Base-by-base conservation (phyloP, 2,329 filamentous ascomycete genomes). In the Colletotrichum melonis region DNA sequence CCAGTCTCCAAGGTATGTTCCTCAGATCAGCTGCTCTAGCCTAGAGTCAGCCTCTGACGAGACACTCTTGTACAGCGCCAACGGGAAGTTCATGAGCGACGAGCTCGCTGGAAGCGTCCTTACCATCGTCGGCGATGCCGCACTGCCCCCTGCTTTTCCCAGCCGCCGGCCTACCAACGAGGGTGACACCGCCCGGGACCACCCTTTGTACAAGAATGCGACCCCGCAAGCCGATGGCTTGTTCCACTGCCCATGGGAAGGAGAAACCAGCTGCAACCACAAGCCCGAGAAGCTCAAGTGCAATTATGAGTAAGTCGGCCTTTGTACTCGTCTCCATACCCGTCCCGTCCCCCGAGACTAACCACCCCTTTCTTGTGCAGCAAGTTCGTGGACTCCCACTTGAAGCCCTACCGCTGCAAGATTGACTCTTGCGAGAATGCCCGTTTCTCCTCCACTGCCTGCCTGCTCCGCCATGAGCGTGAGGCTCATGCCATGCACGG, bases 341-440 rank as follows among this genome's bases (percentile, higher is more conserved):
- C 2, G 4, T 14, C 19, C 46, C 19, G 63, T 19, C 24, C 57
- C 22, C 52, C 46, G 22, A 14, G 67, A 77, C 80, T 82, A 74
- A 80, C 76, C 22, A 69, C 76, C 79, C 72, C 74, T 46, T 60
- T 64, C 35, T 38, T 35, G 55, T 64, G 62, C 81, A 98, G 95
- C 89, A 98, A 98, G 89, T 98, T 97, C 79, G 92, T 98, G 77
- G 96, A 98, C 84, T 98, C 96, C 32, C 96, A 98, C 85, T 84
- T 98, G 80, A 98, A 97, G 89, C 96, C 96, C 19, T 98, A 98
- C 86, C 92, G 94, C 74, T 98, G 96, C 92, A 97, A 97, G 90
- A 89, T 93, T 76, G 88, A 92, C 75, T 90, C 91, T 28, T 98
- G 96, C 85, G 91, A 94, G 82, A 94, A 95, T 80, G 91, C 95